Percentiles rank a stretch among this genome's conserved stretches.
phyloP scores from a whole-genome alignment of 176 grass and related monocot species.

The Lolium rigidum region DNA sequence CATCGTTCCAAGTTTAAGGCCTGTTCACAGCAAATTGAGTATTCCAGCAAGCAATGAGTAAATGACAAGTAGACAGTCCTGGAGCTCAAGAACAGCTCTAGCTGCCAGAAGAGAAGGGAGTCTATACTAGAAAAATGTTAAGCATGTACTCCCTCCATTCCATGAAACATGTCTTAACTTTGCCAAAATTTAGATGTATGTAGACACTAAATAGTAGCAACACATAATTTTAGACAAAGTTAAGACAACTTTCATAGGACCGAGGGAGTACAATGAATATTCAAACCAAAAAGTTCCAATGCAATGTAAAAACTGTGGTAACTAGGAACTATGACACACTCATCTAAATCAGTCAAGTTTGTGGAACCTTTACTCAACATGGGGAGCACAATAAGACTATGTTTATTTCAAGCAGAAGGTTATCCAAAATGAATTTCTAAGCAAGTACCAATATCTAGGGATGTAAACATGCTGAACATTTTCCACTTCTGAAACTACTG shows the following conservation, averaged over 20 bases:
- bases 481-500: not conserved
- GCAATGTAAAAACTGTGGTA: not conserved
- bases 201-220: too few relatives aligned
- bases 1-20: slow-evolving; percentile 83
- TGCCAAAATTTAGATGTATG: too few relatives aligned
- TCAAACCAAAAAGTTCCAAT: too few relatives aligned
- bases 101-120: slow-evolving; percentile 43
- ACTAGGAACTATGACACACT: too few relatives aligned
- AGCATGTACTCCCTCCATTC: not conserved
- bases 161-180: too few relatives aligned
- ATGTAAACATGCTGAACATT: not conserved
- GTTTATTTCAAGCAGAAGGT: not conserved
- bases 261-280: too few relatives aligned
- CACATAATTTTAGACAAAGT: too few relatives aligned
- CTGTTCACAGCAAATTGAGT: slow-evolving; percentile 51
- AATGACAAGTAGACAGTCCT: slow-evolving; percentile 77
- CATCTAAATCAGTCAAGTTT: too few relatives aligned
- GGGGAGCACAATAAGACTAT: not conserved
- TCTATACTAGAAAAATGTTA: not conserved
- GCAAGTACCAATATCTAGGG: not conserved
- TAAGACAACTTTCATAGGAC: too few relatives aligned
- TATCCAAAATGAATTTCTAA: not conserved
- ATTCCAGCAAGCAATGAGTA: slow-evolving; percentile 82
- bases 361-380: too few relatives aligned
- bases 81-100: slow-evolving; percentile 96